phyloP scores from a whole-genome alignment of 208 protist genomes.

The Herpetomonas tarakana region DNA sequence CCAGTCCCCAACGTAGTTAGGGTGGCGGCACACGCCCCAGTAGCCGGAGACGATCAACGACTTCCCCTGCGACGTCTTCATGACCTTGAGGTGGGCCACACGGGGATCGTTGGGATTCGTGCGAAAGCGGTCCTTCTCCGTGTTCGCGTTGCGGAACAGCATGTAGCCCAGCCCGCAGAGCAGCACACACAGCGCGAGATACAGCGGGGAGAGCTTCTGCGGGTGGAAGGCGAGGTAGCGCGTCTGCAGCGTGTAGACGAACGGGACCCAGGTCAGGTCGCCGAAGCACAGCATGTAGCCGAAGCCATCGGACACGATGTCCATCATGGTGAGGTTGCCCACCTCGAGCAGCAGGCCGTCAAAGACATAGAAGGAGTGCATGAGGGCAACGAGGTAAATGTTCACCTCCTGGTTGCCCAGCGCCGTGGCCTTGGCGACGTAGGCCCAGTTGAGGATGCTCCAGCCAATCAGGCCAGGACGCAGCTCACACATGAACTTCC shows the following conservation, averaged over 20 bases:
- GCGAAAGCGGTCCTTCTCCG: slow-evolving; percentile 84
- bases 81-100: slow-evolving; percentile 64
- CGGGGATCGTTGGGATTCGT: slow-evolving; percentile 59
- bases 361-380: slow-evolving; percentile 92
- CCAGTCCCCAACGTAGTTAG: slow-evolving; percentile 97
- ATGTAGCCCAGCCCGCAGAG: slow-evolving; percentile 61
- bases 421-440: slow-evolving; percentile 62
- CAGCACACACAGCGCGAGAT: slow-evolving; percentile 33
- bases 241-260: slow-evolving; percentile 94
- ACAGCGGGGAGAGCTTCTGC: slow-evolving; percentile 30
- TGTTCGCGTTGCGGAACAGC: slow-evolving; percentile 87
- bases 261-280: slow-evolving; percentile 94
- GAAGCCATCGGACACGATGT: slow-evolving; percentile 96
- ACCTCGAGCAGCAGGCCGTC: slow-evolving; percentile 93
- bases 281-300: slow-evolving; percentile 97
- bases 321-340: slow-evolving; percentile 95
- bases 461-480: slow-evolving; percentile 96
- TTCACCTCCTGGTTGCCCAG: slow-evolving; percentile 77
- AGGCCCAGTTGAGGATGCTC: slow-evolving; percentile 92
- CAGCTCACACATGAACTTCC: slow-evolving; percentile 96
- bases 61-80: slow-evolving; percentile 80
- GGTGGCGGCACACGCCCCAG: slow-evolving; percentile 96
- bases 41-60: slow-evolving; percentile 93
- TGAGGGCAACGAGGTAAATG: slow-evolving; percentile 80
- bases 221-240: slow-evolving; percentile 86